Conservation (phyloP, 305 asterid species). For the Striga hermonthica region DNA sequence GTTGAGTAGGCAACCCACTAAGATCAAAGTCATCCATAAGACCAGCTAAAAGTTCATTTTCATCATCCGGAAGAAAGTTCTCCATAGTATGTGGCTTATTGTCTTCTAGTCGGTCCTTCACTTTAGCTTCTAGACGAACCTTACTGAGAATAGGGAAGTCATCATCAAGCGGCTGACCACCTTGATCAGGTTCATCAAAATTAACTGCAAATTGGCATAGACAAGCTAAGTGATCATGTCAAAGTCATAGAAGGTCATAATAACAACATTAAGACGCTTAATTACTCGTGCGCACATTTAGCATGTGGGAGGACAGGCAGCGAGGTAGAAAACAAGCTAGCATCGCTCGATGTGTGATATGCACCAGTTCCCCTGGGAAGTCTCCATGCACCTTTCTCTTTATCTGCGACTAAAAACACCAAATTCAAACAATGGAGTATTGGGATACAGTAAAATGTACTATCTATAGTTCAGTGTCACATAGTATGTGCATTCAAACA, state of each 20-base stretch:
- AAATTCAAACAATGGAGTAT: constrained; percentile 19
- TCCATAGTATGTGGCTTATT: constrained; percentile 43
- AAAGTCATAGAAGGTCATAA: constrained; percentile 2
- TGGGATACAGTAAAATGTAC: constrained; percentile 1
- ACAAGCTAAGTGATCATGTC: constrained; percentile 25
- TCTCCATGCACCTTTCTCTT: constrained; percentile 55
- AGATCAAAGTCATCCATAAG: constrained; percentile 85
- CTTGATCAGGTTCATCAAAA: constrained; percentile 43
- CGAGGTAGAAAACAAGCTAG: constrained; percentile 83
- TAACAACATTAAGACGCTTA: constrained; percentile 15
- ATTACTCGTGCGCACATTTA: constrained; percentile 48
- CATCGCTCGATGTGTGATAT: constrained; percentile 60
- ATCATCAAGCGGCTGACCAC: constrained; percentile 47
- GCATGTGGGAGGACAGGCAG: constrained; percentile 69
- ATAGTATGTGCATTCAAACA: constrained; percentile 14
- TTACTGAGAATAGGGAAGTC: constrained; percentile 45
- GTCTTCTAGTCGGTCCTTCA: constrained; percentile 55
- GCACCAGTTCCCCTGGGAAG: constrained; percentile 46
- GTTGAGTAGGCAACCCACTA: constrained; percentile 75
- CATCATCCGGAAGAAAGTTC: constrained; percentile 82
- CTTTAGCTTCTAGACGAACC: constrained; percentile 38
- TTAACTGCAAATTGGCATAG: constrained; percentile 49
- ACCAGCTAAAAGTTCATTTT: constrained; percentile 89
- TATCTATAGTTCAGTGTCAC: not conserved
- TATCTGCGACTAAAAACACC: constrained; percentile 43